Evolutionary conservation across 2,329 filamentous ascomycete genomes (phyloP).

Genomic region (Verticillium zaregamsianum): DNA sequence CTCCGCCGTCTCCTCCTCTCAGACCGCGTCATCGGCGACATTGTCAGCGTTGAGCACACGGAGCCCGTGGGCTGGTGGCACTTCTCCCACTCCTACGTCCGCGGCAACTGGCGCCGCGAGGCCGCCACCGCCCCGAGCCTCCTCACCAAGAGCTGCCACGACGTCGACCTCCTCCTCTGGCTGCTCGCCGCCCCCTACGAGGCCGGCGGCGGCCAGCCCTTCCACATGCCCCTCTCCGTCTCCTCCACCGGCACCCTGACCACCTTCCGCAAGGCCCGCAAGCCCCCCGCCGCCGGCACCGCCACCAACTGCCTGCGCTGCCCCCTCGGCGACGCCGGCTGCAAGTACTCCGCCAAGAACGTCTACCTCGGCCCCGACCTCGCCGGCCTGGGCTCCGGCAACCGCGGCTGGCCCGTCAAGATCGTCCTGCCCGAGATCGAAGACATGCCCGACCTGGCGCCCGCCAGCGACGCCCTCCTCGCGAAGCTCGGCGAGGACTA

Average conservation of each 20-base stretch:
- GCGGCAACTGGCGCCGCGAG: constrained; percentile 89
- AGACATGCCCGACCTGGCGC: constrained; percentile 49
- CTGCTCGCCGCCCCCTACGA: constrained; percentile 70
- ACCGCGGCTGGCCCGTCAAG: constrained; percentile 75
- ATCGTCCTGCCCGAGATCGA: constrained; percentile 94
- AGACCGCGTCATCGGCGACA: constrained; percentile 74
- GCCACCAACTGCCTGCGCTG: constrained; percentile 89
- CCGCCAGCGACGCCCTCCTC: constrained; percentile 35
- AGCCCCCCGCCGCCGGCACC: constrained; percentile 67
- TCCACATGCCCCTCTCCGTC: constrained; percentile 74
- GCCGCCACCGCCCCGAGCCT: constrained; percentile 74
- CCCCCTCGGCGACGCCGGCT: constrained; percentile 62
- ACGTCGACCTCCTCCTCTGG: constrained; percentile 92
- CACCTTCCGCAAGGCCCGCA: constrained; percentile 71
- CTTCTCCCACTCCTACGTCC: constrained; percentile 84
- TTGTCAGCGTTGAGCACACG: constrained; percentile 83
- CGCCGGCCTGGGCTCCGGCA: constrained; percentile 57
- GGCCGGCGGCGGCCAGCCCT: constrained; percentile 33
- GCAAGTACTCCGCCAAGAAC: constrained; percentile 80
- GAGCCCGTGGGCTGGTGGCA: constrained; percentile 98
- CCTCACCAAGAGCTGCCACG: constrained; percentile 93
- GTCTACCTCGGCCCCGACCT: constrained; percentile 71
- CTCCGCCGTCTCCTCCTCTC: constrained; percentile 74
- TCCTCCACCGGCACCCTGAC: constrained; percentile 72
- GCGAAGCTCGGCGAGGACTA: constrained; percentile 49